Base-by-base conservation (phyloP, 78 protist genomes). In the Polysphondylium violaceum region DNA sequence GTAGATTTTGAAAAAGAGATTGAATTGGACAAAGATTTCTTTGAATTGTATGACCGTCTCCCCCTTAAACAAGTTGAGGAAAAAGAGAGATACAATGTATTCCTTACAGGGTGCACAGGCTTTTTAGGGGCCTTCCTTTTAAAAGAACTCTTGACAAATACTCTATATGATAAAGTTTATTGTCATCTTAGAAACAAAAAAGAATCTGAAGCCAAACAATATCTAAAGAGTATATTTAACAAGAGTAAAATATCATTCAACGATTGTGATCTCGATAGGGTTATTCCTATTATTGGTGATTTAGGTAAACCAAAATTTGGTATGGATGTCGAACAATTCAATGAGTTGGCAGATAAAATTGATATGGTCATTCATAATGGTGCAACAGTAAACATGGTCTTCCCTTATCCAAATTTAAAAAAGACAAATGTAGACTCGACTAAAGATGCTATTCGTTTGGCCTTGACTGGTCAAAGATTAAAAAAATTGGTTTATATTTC, bases 331-430 rank as follows among this genome's bases (percentile, higher is more conserved):
- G 92, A 59, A 16, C 8, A 23, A 1, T 90, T 33, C 17, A 47
- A 19, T 0, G 35, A 72, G 25, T 44, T 94, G 17, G 36, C 53
- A 25, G 35, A 50, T 0, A 0, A 21, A 3, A 51, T 94, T 4
- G 95, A 94, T 33, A 33, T 89, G 33, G 75, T 94, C 27, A 38
- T 94, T 25, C 96, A 94, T 68, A 90, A 86, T 74, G 97, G 97
- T 78, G 96, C 97, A 0, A 31, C 41, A 0, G 97, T 95, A 11
- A 73, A 83, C 29, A 56, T 56, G 63, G 63, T 14, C 12, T 56
- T 17, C 5, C 63, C 63, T 17, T 56, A 56, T 25, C 29, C 7
- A 56, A 56, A 7, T 56, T n/a, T 56, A 25, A 61, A 27, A 5
- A 4, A 16, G 4, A n/a, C n/a, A n/a, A 56, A 56, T 56, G 63